Evolutionary conservation across 305 asterid species (phyloP).

Genomic region (Solanum aculeatissimum): DNA sequence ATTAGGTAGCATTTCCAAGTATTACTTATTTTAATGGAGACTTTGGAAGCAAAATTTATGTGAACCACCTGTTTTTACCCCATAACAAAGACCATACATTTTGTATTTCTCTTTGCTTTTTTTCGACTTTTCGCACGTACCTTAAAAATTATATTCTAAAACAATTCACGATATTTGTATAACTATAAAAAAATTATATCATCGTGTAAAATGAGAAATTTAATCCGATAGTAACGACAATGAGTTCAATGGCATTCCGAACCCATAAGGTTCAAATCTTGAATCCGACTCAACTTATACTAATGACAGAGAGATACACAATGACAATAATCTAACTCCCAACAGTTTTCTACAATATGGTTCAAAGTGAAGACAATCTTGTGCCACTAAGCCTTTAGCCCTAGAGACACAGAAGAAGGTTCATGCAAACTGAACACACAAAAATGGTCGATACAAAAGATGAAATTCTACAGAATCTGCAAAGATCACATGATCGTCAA

Average conservation of each 20-base stretch:
- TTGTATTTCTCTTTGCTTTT: not conserved
- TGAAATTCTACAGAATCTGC: not conserved
- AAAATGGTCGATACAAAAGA: not conserved
- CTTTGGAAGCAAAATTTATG: not conserved
- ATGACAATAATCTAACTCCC: too few relatives aligned
- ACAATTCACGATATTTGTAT: not conserved
- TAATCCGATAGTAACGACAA: not conserved
- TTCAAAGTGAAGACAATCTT: too few relatives aligned
- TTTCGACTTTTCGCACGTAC: not conserved
- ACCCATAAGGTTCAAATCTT: too few relatives aligned
- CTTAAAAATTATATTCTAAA: not conserved
- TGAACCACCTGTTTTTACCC: not conserved
- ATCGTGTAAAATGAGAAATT: not conserved
- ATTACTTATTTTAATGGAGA: not conserved
- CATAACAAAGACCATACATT: not conserved
- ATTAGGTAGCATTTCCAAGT: not conserved
- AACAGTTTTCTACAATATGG: too few relatives aligned
- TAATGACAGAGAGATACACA: too few relatives aligned
- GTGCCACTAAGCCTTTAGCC: too few relatives aligned
- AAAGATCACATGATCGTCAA: not conserved
- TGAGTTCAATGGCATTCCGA: too few relatives aligned
- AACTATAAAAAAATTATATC: not conserved
- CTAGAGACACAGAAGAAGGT: not conserved
- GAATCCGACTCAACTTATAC: too few relatives aligned
- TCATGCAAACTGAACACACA: not conserved